Percentiles rank a stretch among this genome's conserved stretches.
These are phyloP conservation scores for Fonsecaea monophora DNA, from an alignment of 2,329 filamentous ascomycete genomes.

Conservation along the genomic window DNA sequence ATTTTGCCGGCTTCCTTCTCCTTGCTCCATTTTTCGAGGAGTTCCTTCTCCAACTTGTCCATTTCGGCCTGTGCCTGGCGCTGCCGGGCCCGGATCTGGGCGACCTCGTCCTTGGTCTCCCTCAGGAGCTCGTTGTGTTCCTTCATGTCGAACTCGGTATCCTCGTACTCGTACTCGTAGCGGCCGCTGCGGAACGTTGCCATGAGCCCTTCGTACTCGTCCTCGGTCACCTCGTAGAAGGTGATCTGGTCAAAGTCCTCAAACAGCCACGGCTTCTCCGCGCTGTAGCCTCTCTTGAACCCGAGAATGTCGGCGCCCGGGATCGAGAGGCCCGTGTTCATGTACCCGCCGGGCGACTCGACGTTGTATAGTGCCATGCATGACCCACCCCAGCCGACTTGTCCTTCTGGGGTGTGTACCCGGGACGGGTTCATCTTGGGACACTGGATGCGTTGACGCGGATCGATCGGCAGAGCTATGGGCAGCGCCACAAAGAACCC, in stretches of 20 bases:
- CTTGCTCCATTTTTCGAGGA: slow-evolving; percentile 48
- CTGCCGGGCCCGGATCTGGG: slow-evolving; percentile 54
- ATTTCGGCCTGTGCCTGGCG: slow-evolving; percentile 56
- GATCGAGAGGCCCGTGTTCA: slow-evolving; percentile 61
- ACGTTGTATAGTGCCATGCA: slow-evolving; percentile 64
- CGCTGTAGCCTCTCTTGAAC: slow-evolving; percentile 58
- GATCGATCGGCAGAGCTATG: slow-evolving; percentile 60
- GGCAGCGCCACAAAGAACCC: slow-evolving; percentile 64
- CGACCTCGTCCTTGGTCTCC: slow-evolving; percentile 57
- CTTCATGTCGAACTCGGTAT: slow-evolving; percentile 62
- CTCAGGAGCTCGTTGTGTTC: slow-evolving; percentile 59
- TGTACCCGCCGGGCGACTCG: slow-evolving; percentile 64
- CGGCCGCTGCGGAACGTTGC: slow-evolving; percentile 58
- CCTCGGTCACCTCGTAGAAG: slow-evolving; percentile 61
- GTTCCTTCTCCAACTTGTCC: slow-evolving; percentile 47
- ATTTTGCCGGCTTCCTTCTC: slow-evolving; percentile 58
- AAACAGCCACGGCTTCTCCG: slow-evolving; percentile 61
- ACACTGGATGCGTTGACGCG: slow-evolving; percentile 60
- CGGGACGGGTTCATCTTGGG: slow-evolving; percentile 65
- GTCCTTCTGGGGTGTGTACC: slow-evolving; percentile 64
- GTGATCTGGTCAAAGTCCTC: slow-evolving; percentile 64
- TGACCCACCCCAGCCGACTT: slow-evolving; percentile 62
- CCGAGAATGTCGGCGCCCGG: slow-evolving; percentile 62
- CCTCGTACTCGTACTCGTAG: slow-evolving; percentile 60
- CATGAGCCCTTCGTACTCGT: slow-evolving; percentile 59